Conservation (phyloP, 192 early-diverging fungal genomes). For the Coemansia sp. region DNA sequence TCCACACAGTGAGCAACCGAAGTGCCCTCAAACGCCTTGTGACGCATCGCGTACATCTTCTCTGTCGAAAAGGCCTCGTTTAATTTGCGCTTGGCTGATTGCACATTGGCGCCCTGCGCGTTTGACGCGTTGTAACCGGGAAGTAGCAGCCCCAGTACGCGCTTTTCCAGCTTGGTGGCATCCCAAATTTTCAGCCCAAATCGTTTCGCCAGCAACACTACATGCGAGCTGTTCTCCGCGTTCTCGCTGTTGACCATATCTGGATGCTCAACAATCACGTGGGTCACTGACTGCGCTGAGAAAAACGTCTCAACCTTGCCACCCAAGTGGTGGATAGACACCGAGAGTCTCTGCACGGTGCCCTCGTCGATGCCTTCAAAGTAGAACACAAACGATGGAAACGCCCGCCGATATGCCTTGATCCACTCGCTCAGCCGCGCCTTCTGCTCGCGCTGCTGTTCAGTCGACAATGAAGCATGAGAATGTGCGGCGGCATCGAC, state of each 20-base stretch:
- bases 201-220: constrained; percentile 37
- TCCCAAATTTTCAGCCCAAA: constrained; percentile 53
- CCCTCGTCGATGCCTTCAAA: constrained; percentile 55
- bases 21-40: constrained; percentile 42
- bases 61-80: constrained; percentile 52
- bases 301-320: constrained; percentile 54
- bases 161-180: constrained; percentile 44
- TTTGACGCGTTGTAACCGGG: constrained; percentile 42
- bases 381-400: constrained; percentile 55
- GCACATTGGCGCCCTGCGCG: constrained; percentile 30
- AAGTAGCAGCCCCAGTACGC: constrained; percentile 36
- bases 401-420: constrained; percentile 45
- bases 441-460: constrained; percentile 42
- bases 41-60: constrained; percentile 44
- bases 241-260: constrained; percentile 17
- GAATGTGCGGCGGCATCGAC: background rate
- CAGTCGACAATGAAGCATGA: constrained; percentile 7
- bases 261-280: constrained; percentile 41
- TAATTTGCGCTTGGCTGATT: constrained; percentile 51
- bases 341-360: constrained; percentile 34
- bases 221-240: constrained; percentile 20
- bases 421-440: constrained; percentile 53
- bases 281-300: constrained; percentile 53
- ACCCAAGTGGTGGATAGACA: constrained; percentile 34
- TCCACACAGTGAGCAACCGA: constrained; percentile 43